phyloP scores from a whole-genome alignment of 2,329 filamentous ascomycete species.

The Basipetospora chlamydospora region DNA sequence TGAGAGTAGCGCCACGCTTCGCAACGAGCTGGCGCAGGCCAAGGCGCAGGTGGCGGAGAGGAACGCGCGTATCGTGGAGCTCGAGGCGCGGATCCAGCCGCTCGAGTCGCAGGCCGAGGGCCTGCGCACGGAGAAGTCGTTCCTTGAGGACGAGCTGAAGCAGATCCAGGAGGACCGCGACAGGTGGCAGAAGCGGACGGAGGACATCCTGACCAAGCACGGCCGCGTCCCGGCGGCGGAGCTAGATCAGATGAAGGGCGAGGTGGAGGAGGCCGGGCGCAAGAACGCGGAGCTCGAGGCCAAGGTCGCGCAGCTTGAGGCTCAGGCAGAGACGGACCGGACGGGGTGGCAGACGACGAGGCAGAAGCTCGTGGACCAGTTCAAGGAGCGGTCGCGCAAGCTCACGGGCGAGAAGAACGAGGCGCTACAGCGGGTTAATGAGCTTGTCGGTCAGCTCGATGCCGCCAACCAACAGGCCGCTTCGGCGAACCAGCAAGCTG shows the following conservation, averaged over 20 bases:
- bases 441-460: conserved; percentile 35
- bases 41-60: conserved; percentile 65
- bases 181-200: conserved; percentile 87
- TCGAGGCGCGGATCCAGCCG: conserved; percentile 64
- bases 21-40: conserved; percentile 70
- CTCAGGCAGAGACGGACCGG: conserved; percentile 38
- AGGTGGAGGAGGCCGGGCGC: conserved; percentile 48
- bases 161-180: conserved; percentile 84
- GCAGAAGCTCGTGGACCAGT: conserved; percentile 43
- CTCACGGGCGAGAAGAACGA: conserved; percentile 40
- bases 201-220: conserved; percentile 91
- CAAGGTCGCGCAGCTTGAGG: conserved; percentile 37
- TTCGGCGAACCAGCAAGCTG: conserved; percentile 26
- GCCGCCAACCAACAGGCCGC: conserved; percentile 39
- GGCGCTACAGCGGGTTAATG: conserved; percentile 33
- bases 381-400: conserved; percentile 44
- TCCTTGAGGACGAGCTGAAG: conserved; percentile 76
- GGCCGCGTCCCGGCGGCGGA: conserved; percentile 90
- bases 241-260: conserved; percentile 73
- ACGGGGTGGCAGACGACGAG: conserved; percentile 36
- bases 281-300: conserved; percentile 37
- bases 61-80: conserved; percentile 56
- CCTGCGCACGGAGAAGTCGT: conserved; percentile 65
- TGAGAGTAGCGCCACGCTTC: conserved; percentile 83
- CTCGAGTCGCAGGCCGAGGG: conserved; percentile 68